phyloP scores from a whole-genome alignment of 768 basidiomycete genomes.

The Cubamyces lactineus region DNA sequence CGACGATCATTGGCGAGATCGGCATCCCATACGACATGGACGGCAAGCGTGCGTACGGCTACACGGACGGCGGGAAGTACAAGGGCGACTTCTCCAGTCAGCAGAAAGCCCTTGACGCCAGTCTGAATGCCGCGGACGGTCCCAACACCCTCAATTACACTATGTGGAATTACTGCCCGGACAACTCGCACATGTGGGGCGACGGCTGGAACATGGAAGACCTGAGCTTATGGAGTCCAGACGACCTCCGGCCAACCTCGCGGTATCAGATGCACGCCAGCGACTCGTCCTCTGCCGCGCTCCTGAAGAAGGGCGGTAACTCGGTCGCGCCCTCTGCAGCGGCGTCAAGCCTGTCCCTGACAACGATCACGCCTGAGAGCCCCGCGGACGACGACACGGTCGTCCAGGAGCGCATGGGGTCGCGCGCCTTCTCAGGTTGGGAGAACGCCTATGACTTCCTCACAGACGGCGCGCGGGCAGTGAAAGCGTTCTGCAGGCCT shows the following conservation, averaged over 20 bases:
- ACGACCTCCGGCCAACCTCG: conserved; percentile 55
- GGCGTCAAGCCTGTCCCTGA: conserved; percentile 42
- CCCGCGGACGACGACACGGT: conserved; percentile 27
- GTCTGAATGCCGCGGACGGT: conserved; percentile 78
- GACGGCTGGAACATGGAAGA: conserved; percentile 99
- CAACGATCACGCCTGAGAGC: conserved; percentile 35
- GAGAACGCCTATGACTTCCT: conserved; percentile 70
- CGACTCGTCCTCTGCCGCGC: conserved; percentile 44
- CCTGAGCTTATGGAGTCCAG: conserved; percentile 82
- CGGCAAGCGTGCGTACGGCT: conserved; percentile 81
- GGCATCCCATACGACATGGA: conserved; percentile 97
- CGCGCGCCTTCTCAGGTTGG: conserved; percentile 40
- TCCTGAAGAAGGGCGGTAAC: conserved; percentile 38
- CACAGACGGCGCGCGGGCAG: conserved; percentile 84
- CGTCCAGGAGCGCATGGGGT: conserved; percentile 18
- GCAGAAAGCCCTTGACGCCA: conserved; percentile 86
- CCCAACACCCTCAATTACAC: conserved; percentile 77
- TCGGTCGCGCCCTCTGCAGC: conserved; percentile 20
- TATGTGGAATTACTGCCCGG: conserved; percentile 86
- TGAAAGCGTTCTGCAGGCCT: conserved; percentile 83
- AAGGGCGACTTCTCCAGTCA: conserved; percentile 79
- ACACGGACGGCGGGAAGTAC: conserved; percentile 63
- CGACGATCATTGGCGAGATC: conserved; percentile 94
- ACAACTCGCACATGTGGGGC: conserved; percentile 86
- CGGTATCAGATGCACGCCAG: conserved; percentile 32